Evolutionary conservation across 257 asterid species (phyloP), one percentile per base, ranked within the genome.

Genomic region (Vinca minor): DNA sequence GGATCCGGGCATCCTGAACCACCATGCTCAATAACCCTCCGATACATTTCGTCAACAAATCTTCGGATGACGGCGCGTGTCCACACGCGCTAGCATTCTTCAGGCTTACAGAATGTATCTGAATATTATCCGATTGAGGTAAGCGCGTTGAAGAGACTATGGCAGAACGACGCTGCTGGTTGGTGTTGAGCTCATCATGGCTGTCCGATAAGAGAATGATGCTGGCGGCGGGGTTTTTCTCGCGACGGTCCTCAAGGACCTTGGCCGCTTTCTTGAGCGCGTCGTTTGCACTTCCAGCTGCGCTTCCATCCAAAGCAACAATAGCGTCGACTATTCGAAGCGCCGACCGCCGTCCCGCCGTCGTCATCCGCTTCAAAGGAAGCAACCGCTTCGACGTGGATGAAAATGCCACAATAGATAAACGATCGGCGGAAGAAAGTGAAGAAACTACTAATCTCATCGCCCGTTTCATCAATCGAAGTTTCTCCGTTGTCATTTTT

Each of bases 221-320:
- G 79, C 89, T 76, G 6, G 91, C 81, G 17, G 80, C 79, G 5
- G 91, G 80, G 66, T 93, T 93, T 21, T 59, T 78, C 74, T 89
- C 97, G 15, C 93, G 96, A 63, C 99, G 97, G 45, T 93, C 99
- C 69, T 93, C 96, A 5, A 93, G 77, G 14, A 93, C 96, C 74
- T 93, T 93, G 3, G 86, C 96, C 1, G 97, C 99, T 69, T 93
- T 93, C 64, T 87, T 93, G 0, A 93, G 66, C 1, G 99, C 86
- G 65, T 89, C 97, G 45, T 74, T 78, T 8, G 92, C 76, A 72
- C 84, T 83, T 15, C 83, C 52, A 12, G 83, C 26, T 52, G 81
- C 81, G 26, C 78, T 79, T 71, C 90, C 86, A 58, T 85, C 97
- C 5, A 93, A 14, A 0, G 91, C 65, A 1, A 82, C 84, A 5